Evolutionary conservation across 148 eudicot genomes (phyloP).

Genomic region (Camellia sinensis): DNA sequence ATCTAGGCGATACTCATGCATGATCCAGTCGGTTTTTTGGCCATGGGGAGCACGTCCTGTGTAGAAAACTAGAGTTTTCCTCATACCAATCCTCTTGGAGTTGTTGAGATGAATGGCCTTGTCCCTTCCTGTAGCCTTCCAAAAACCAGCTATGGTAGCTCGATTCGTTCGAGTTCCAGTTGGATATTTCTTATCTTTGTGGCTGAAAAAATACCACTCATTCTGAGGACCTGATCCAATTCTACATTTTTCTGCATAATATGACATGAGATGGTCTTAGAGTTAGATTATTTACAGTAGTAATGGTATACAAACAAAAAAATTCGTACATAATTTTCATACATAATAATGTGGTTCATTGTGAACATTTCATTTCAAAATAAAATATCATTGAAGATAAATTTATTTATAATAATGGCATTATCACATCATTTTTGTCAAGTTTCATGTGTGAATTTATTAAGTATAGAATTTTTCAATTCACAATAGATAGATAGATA

Average conservation of each 20-base stretch:
- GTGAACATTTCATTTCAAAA: too few species aligned
- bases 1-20: constrained; percentile 92
- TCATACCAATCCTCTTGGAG: constrained; percentile 77
- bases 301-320: too few species aligned
- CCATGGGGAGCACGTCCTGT: constrained; percentile 98
- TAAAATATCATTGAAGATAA: too few species aligned
- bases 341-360: too few species aligned
- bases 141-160: constrained; percentile 84
- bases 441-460: too few species aligned
- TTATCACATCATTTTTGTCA: too few species aligned
- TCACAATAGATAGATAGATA: too few species aligned
- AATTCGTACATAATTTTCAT: too few species aligned
- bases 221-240: constrained; percentile 86
- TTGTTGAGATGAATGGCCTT: constrained; percentile 65
- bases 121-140: constrained; percentile 97
- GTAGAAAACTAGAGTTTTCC: constrained; percentile 87
- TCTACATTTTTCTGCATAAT: constrained; percentile 69
- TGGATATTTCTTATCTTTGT: constrained; percentile 93
- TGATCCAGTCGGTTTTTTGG: constrained; percentile 90
- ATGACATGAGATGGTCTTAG: too few species aligned
- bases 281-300: too few species aligned
- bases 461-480: too few species aligned
- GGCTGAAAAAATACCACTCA: constrained; percentile 95
- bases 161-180: constrained; percentile 89
- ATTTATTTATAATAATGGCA: too few species aligned